Evolutionary conservation across 202 grass and related monocot species (phyloP).

Genomic region (Panicum hallii): DNA sequence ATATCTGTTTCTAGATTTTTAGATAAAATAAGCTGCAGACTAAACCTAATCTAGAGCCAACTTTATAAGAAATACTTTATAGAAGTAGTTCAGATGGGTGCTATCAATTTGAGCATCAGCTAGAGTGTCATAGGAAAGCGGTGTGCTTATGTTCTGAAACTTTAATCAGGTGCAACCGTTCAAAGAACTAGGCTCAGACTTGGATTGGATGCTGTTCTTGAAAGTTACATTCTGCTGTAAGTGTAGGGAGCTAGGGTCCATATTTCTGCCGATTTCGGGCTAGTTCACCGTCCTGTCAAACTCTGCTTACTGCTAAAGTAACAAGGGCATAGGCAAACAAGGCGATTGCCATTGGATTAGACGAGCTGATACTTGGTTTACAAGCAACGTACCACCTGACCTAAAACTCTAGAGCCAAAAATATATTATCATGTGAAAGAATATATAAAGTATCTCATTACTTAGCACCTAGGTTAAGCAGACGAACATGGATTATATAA

Average conservation of each 20-base stretch:
- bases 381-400: constrained; percentile 10
- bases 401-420: not conserved
- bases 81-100: not conserved
- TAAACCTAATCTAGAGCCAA: not conserved
- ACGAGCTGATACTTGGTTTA: constrained; percentile 3
- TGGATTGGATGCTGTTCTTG: too few relatives aligned
- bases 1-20: not conserved
- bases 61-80: not conserved
- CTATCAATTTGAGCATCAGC: not conserved
- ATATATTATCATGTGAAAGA: too few relatives aligned
- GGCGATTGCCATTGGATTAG: not conserved
- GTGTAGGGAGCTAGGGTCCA: too few relatives aligned
- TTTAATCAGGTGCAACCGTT: not conserved
- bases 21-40: not conserved
- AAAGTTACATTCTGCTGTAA: too few relatives aligned
- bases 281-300: constrained; percentile 20
- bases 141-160: not conserved
- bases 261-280: not conserved
- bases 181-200: not conserved
- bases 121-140: not conserved
- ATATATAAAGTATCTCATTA: not conserved
- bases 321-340: not conserved
- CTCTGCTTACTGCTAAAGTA: not conserved
- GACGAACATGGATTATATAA: not conserved
- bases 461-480: not conserved